These are phyloP conservation scores for Mycena sp. DNA, from an alignment of 1,284 basidiomycete genomes.

Conservation along the genomic window DNA sequence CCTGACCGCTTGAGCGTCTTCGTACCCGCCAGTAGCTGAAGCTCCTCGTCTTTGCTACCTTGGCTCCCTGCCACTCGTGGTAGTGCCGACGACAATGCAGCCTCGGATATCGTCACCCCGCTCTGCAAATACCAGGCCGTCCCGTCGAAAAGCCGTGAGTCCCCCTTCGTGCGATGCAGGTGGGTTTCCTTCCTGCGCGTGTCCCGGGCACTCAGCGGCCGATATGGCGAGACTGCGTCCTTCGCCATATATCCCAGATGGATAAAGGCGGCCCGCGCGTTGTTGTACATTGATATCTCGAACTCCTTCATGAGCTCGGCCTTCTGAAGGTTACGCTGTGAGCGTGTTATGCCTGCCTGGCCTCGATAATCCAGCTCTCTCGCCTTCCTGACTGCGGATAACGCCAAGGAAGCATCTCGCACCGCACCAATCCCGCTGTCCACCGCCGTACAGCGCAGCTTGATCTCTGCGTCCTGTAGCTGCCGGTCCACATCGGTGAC, in stretches of 20 bases:
- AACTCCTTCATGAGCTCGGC: not conserved
- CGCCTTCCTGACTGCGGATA: constrained; percentile 2
- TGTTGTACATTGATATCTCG: not conserved
- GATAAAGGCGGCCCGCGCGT: not conserved
- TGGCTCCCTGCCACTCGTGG: not conserved
- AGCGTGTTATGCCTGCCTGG: not conserved
- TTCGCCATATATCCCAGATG: not conserved
- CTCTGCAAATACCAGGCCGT: constrained; percentile 3
- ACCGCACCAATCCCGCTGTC: not conserved
- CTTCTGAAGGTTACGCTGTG: constrained; percentile 6
- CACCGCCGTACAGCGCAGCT: too few relatives aligned
- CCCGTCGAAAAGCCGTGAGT: not conserved
- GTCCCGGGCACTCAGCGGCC: not conserved
- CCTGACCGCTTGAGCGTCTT: not conserved
- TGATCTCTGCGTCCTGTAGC: too few relatives aligned
- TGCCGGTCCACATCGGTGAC: too few relatives aligned
- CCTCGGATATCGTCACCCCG: not conserved
- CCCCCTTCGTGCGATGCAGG: too few relatives aligned
- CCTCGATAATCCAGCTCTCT: not conserved
- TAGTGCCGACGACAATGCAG: not conserved
- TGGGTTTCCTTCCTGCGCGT: too few relatives aligned
- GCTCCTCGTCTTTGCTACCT: too few relatives aligned
- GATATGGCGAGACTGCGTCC: not conserved
- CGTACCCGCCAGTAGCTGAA: not conserved
- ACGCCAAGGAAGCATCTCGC: not conserved